These are phyloP conservation scores for Aspergillus aculeatinus DNA, from an alignment of 2,329 filamentous ascomycete genomes.

Conservation along the genomic window DNA sequence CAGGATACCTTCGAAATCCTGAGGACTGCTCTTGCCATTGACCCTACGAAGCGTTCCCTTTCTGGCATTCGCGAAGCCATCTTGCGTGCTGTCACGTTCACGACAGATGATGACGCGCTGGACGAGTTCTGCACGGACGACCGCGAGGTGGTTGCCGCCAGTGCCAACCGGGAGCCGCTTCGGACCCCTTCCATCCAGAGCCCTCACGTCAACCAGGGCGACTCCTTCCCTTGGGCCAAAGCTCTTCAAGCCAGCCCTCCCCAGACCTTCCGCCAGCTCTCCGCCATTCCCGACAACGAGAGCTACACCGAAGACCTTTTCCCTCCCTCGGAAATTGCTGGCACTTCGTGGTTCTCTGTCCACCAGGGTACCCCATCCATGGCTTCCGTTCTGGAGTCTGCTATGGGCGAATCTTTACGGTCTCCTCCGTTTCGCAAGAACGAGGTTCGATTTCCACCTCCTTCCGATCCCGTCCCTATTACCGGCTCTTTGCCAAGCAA, in stretches of 20 bases:
- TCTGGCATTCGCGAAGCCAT: constrained; percentile 75
- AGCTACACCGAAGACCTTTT: constrained; percentile 84
- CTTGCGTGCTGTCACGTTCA: constrained; percentile 81
- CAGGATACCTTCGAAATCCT: constrained; percentile 96
- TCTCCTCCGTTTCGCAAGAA: constrained; percentile 58
- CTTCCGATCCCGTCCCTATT: constrained; percentile 68
- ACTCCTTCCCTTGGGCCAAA: constrained; percentile 93
- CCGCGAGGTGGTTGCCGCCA: constrained; percentile 71
- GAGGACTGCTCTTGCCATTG: constrained; percentile 83
- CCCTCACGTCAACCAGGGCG: constrained; percentile 70
- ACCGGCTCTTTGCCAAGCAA: constrained; percentile 71
- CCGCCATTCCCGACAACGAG: constrained; percentile 75
- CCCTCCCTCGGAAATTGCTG: constrained; percentile 67
- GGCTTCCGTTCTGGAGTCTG: constrained; percentile 81
- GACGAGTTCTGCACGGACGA: constrained; percentile 92
- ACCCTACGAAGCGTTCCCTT: constrained; percentile 84
- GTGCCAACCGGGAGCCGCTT: constrained; percentile 87
- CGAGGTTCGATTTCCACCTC: constrained; percentile 48
- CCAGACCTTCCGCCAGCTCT: constrained; percentile 75
- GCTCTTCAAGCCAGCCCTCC: constrained; percentile 75
- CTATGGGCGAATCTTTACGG: constrained; percentile 76
- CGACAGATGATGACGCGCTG: constrained; percentile 82
- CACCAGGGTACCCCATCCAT: constrained; percentile 76
- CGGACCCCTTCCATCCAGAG: constrained; percentile 93
- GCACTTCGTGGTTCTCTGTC: constrained; percentile 73